phyloP scores from a whole-genome alignment of 2,329 filamentous ascomycete genomes.

The Penicillium hordei region DNA sequence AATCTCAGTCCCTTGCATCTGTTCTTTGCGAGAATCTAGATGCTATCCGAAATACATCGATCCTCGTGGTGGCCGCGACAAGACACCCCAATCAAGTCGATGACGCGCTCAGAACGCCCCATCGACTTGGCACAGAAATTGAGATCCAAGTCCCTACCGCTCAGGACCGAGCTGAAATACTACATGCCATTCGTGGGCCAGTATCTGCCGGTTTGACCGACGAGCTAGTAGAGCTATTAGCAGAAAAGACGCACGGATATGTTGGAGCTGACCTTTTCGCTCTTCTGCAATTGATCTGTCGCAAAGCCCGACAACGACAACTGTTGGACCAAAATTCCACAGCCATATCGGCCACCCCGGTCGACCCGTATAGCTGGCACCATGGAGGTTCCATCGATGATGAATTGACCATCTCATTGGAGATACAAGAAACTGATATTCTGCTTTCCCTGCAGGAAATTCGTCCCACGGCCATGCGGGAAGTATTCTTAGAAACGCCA shows the following conservation, averaged over 20 bases:
- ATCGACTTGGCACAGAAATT: conserved; percentile 67
- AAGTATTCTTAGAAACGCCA: conserved; percentile 83
- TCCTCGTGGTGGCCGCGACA: conserved; percentile 74
- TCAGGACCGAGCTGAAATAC: conserved; percentile 68
- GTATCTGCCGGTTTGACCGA: conserved; percentile 53
- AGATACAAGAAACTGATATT: conserved; percentile 39
- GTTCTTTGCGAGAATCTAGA: conserved; percentile 45
- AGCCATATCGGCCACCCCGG: not conserved
- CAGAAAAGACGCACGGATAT: conserved; percentile 80
- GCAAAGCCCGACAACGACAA: conserved; percentile 40
- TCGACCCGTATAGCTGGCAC: not conserved
- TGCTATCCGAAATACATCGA: conserved; percentile 48
- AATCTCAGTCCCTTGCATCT: conserved; percentile 38
- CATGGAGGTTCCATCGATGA: conserved; percentile 5
- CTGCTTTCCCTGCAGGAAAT: conserved; percentile 62
- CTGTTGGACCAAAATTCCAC: conserved; percentile 15
- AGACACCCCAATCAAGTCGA: conserved; percentile 73
- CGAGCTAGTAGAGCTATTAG: conserved; percentile 59
- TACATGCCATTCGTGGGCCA: conserved; percentile 57
- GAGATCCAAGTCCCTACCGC: conserved; percentile 76
- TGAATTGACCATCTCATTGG: conserved; percentile 25
- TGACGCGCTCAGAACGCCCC: conserved; percentile 61
- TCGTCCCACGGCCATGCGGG: conserved; percentile 82
- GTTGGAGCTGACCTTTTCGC: conserved; percentile 74
- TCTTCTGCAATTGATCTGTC: conserved; percentile 58